Percentiles rank a stretch among this genome's conserved stretches.
These are phyloP conservation scores for Mitragyna speciosa DNA, from an alignment of 257 asterid genomes.

Conservation along the genomic window DNA sequence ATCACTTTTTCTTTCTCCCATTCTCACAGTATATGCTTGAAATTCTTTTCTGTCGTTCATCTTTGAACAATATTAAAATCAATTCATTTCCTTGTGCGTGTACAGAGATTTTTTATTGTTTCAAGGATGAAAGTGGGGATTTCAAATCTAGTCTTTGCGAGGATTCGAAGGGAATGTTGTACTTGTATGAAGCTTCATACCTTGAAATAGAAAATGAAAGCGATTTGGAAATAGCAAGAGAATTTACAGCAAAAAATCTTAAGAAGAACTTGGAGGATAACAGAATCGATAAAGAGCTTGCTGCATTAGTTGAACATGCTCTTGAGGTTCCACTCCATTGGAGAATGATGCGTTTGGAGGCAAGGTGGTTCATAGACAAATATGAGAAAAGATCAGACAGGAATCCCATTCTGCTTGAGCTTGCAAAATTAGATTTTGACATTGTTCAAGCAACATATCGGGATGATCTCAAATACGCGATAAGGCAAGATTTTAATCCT, in stretches of 20 bases:
- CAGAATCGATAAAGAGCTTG: not conserved
- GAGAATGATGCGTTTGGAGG: slow-evolving; percentile 12
- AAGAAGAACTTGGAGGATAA: not conserved
- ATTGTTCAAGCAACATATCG: slow-evolving; percentile 10
- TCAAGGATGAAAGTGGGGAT: slow-evolving; percentile 6
- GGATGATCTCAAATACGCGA: not conserved
- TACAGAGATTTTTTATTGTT: slow-evolving; percentile 24
- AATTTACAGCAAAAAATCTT: slow-evolving; percentile 11
- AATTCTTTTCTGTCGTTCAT: too few species aligned
- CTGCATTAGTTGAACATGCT: not conserved
- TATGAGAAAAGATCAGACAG: slow-evolving; percentile 5
- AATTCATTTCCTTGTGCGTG: not conserved
- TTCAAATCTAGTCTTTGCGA: slow-evolving; percentile 6
- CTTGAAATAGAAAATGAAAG: not conserved
- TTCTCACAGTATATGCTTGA: too few species aligned
- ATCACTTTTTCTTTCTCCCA: too few species aligned
- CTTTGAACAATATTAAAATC: not conserved
- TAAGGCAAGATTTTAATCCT: not conserved
- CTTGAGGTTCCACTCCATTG: slow-evolving; percentile 13
- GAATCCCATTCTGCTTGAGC: not conserved
- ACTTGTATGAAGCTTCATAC: slow-evolving; percentile 25
- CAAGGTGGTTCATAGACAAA: slow-evolving; percentile 8
- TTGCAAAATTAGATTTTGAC: slow-evolving; percentile 12
- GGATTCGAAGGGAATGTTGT: slow-evolving; percentile 25
- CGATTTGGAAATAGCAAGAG: not conserved